These are phyloP conservation scores for Amauroascus verrucosus DNA, from an alignment of 2,329 filamentous ascomycete genomes.

Conservation along the genomic window DNA sequence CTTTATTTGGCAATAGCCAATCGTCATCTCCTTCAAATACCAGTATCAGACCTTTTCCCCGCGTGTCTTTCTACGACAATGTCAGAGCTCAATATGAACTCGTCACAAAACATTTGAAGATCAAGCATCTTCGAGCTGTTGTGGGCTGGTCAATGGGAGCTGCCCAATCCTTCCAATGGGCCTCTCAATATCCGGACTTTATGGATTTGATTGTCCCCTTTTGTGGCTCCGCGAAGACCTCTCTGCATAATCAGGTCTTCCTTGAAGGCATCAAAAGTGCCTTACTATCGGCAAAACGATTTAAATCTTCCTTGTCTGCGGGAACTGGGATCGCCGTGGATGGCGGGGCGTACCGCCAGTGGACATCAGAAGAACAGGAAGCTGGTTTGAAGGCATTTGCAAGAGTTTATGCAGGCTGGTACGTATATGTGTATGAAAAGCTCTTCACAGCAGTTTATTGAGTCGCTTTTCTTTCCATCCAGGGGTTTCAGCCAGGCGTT, in stretches of 20 bases:
- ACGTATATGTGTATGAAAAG: conserved; percentile 12
- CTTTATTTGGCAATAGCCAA: conserved; percentile 59
- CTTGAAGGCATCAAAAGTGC: conserved; percentile 54
- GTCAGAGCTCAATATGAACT: conserved; percentile 56
- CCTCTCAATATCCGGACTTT: conserved; percentile 52
- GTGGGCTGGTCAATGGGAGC: conserved; percentile 64
- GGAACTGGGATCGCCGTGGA: conserved; percentile 35
- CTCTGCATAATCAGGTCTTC: conserved; percentile 58
- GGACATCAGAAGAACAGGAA: conserved; percentile 45
- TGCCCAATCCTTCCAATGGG: conserved; percentile 57
- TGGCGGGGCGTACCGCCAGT: conserved; percentile 36
- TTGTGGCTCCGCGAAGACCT: conserved; percentile 55
- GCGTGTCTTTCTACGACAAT: conserved; percentile 57
- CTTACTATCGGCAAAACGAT: conserved; percentile 48
- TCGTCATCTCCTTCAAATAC: conserved; percentile 59
- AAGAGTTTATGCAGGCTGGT: conserved; percentile 65
- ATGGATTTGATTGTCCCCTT: conserved; percentile 57
- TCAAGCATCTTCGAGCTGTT: conserved; percentile 52
- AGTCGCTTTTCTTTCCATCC: neutral
- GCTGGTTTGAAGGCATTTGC: conserved; percentile 60
- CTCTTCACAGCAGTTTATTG: neutral
- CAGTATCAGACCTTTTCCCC: conserved; percentile 48
- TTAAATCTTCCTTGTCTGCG: conserved; percentile 43
- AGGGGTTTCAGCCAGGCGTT: conserved; percentile 71
- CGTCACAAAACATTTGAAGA: conserved; percentile 52